A percentile compares a stretch with the other conserved stretches of the same genome.
phyloP scores from a whole-genome alignment of 768 basidiomycete species.

The Rhizopogon vesiculosus region DNA sequence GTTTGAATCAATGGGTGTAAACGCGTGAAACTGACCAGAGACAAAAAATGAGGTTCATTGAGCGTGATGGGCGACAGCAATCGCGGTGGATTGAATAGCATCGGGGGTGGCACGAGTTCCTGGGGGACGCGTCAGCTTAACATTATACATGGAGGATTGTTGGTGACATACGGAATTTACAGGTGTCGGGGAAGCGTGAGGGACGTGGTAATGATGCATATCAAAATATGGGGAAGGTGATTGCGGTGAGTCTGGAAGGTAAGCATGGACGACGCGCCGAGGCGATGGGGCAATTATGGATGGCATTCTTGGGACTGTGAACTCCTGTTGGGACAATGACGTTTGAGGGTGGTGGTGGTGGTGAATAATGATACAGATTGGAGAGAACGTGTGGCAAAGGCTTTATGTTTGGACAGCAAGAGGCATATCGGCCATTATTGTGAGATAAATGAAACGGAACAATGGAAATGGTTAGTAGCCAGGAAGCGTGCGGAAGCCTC shows the following conservation, averaged over 20 bases:
- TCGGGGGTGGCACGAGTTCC: constrained; percentile 18
- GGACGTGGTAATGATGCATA: neutral
- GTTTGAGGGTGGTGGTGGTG: constrained; percentile 6
- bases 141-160: neutral
- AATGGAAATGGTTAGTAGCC: constrained; percentile 11
- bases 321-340: constrained; percentile 5
- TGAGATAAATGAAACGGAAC: constrained; percentile 17
- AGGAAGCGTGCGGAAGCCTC: constrained; percentile 12
- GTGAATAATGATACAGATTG: constrained; percentile 28
- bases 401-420: constrained; percentile 23
- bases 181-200: neutral
- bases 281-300: constrained; percentile 40
- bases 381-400: constrained; percentile 22
- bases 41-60: constrained; percentile 20
- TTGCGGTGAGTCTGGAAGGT: constrained; percentile 1
- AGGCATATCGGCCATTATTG: constrained; percentile 19
- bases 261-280: constrained; percentile 23
- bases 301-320: constrained; percentile 25
- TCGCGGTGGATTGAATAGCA: constrained; percentile 24
- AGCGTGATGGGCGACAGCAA: constrained; percentile 36
- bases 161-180: constrained; percentile 3
- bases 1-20: neutral
- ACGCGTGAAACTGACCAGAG: constrained; percentile 13
- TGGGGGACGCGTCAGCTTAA: constrained; percentile 9
- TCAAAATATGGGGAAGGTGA: neutral